Conservation (phyloP, 2,329 filamentous ascomycete genomes). For the Xylariaceae sp. region DNA sequence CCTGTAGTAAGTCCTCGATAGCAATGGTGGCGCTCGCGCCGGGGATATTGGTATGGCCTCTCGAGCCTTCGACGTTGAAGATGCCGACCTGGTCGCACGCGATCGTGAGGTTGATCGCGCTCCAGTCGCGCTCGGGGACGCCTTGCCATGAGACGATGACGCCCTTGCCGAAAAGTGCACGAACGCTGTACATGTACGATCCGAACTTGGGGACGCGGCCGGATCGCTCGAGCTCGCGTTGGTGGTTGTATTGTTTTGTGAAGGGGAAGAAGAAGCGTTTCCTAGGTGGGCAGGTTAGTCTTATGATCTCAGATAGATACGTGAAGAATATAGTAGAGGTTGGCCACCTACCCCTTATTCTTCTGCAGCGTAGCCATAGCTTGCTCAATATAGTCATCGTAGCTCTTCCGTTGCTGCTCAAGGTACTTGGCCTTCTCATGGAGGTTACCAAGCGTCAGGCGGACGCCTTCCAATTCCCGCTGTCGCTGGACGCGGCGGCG, state of each 20-base stretch:
- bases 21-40: constrained; percentile 85
- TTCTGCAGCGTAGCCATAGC: constrained; percentile 96
- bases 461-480: constrained; percentile 81
- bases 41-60: constrained; percentile 91
- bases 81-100: constrained; percentile 90
- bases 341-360: constrained; percentile 71
- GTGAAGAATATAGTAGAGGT: background rate
- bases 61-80: constrained; percentile 86
- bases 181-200: constrained; percentile 93
- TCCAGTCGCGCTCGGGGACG: constrained; percentile 77
- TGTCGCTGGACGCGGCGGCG: constrained; percentile 86
- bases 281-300: background rate
- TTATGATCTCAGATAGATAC: background rate
- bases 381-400: constrained; percentile 99
- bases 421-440: constrained; percentile 87
- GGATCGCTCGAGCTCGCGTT: constrained; percentile 87
- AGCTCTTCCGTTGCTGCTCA: constrained; percentile 92
- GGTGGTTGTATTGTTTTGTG: constrained; percentile 98
- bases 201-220: constrained; percentile 96
- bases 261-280: constrained; percentile 62
- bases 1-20: constrained; percentile 89
- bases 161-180: constrained; percentile 85
- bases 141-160: constrained; percentile 90
- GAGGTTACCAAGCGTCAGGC: constrained; percentile 68
- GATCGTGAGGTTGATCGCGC: constrained; percentile 90